Evolutionary conservation across 1,284 basidiomycete genomes (phyloP), one percentile per base, ranked within the genome.

Genomic region (Leccinum pachyderme): DNA sequence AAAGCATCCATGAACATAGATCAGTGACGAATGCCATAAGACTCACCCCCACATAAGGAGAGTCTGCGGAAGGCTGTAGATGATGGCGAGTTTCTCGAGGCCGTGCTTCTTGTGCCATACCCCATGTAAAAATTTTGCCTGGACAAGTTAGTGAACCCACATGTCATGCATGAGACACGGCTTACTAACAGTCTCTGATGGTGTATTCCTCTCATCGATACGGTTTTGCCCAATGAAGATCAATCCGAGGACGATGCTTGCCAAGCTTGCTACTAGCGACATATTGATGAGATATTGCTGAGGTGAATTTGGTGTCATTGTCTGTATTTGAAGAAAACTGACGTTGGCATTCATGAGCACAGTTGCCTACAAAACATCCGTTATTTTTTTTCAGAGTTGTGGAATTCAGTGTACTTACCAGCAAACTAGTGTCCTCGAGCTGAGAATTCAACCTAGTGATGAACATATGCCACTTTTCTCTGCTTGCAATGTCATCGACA

Each of bases 291-390:
- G 63, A 22, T 73, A 67, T 37, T 75, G 68, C 7, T 67, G 60
- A 12, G 65, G 50, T 3, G 68, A 62, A 15, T 65, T 61, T 7
- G 53, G 58, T 13, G 22, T 46, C 0, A 55, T 52, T 13, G 68
- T 71, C 44, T 70, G 60, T 37, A 76, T 75, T 0, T 73, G 69
- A 5, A 78, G 67, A 41, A 78, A 73, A 0, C 65, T 69, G 2
- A 77, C 73, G 44, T 79, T 76, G 11, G 71, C 75, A 4, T 70
- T 72, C 49, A 78, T 57, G 12, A 78, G 67, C 5, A 77, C 75
- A 2, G 74, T 70, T 0, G 75, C 67, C 76, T 78, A 46, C 12
- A 44, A 28, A 1, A 25, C 22, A 24, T 9, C 29, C 25, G 4
- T 22, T 54, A 4, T 48, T 32, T 41, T 15, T 5, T 4, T n/a